These are phyloP conservation scores for Barnettozyma siamensis DNA, from an alignment of 805 yeast genomes.

Conservation along the genomic window DNA sequence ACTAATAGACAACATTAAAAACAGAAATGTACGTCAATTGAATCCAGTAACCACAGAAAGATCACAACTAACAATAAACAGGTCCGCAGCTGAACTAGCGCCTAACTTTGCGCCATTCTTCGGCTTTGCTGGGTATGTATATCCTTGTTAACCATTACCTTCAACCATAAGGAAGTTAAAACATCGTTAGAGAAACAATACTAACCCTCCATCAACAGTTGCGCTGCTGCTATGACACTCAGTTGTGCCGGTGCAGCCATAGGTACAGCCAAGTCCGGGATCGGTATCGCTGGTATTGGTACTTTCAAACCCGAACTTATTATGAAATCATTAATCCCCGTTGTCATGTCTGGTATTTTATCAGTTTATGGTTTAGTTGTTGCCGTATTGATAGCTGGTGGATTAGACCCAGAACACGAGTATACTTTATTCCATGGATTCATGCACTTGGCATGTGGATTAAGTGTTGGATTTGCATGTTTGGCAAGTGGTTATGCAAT, in stretches of 20 bases:
- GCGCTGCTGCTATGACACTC: constrained; percentile 86
- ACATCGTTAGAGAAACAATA: not conserved
- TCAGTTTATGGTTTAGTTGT: constrained; percentile 97
- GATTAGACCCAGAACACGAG: constrained; percentile 67
- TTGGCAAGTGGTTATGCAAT: constrained; percentile 95
- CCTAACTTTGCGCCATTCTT: constrained; percentile 96
- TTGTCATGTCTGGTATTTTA: constrained; percentile 95
- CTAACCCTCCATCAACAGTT: constrained; percentile 29
- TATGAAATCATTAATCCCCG: constrained; percentile 94
- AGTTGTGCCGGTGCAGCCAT: constrained; percentile 98
- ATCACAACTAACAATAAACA: constrained; percentile 12
- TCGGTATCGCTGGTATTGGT: constrained; percentile 98
- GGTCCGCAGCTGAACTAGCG: constrained; percentile 56
- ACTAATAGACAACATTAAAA: too few species aligned
- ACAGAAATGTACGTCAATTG: not conserved
- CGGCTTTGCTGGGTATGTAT: constrained; percentile 81
- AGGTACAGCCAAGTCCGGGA: constrained; percentile 97
- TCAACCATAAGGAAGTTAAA: too few species aligned
- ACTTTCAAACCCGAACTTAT: constrained; percentile 95
- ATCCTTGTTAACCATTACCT: too few species aligned
- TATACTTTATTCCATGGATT: constrained; percentile 94
- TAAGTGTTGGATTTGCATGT: constrained; percentile 94
- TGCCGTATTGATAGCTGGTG: constrained; percentile 91
- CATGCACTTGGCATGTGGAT: constrained; percentile 95
- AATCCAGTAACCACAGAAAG: not conserved